Evolutionary conservation across 1,139 yeast species (phyloP), one percentile per base, ranked within the genome.

Genomic region (Barnettozyma hawaiiensis): DNA sequence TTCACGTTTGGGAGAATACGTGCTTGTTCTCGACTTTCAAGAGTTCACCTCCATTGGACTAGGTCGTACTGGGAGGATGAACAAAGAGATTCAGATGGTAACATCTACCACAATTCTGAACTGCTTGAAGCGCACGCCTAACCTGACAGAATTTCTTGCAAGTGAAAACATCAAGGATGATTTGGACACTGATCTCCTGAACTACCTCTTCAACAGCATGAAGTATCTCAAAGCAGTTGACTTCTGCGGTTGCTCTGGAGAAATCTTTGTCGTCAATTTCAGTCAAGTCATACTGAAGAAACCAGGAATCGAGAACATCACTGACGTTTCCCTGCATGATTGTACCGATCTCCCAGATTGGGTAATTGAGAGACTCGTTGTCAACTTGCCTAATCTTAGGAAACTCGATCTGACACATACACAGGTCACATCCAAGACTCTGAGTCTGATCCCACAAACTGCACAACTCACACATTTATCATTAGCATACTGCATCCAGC

Each of bases 1-100:
- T 47, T 73, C 66, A 34, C 71, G 65, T 47, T 70, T 76, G 35
- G 89, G 95, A 7, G 71, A 73, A 46, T 76, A 77, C 53, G 92
- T 85, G 21, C 79, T 81, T 54, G 81, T 82, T 46, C 73, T 89
- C 55, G 97, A 89, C 64, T 89, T 89, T 58, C 85, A 85, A 57
- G 92, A 86, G 49, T 84, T 89, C 60, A 87, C 97, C 0, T 83
- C 94, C 2, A 82, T 90, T 41, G 97, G 97, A 0, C 70, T 89
- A 41, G 97, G 97, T 4, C 70, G 96, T 49, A 85, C 96, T 0
- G 86, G 86, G 8, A 75, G 84, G 52, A 87, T 87, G 95, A 89
- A 85, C 64, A 81, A 78, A 61, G 95, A 85, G 62, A 89, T 89
- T 52, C 95, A 87, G 62, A 85, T 87, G 85, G 87, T 89, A 35